A percentile compares a stretch with the other conserved stretches of the same genome.
phyloP scores from a whole-genome alignment of 2,329 filamentous ascomycete genomes.

The Colletotrichum kahawae region DNA sequence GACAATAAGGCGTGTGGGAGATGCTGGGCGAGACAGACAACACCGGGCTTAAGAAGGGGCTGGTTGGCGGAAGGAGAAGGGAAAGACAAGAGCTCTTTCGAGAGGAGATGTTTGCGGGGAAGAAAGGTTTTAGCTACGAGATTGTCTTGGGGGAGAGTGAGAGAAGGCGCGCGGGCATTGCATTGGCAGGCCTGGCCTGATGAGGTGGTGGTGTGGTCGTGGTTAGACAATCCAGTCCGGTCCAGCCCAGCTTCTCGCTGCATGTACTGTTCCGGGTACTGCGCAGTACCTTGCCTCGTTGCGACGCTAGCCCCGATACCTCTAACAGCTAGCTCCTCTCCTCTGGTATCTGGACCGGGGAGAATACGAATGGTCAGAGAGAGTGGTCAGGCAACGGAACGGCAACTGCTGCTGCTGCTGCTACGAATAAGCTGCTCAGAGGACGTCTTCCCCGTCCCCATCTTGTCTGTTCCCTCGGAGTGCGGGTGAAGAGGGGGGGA shows the following conservation, averaged over 20 bases:
- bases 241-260: conserved; percentile 2
- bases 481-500: not conserved
- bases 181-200: conserved; percentile 12
- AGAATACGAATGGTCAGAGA: not conserved
- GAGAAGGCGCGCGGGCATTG: not conserved
- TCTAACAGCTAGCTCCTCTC: not conserved
- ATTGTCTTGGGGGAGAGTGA: not conserved
- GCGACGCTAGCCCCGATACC: not conserved
- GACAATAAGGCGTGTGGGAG: conserved; percentile 9
- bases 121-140: conserved; percentile 22
- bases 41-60: not conserved
- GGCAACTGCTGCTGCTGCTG: not conserved
- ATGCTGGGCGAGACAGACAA: conserved; percentile 1
- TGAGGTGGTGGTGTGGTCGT: conserved; percentile 17
- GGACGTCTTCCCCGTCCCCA: not conserved
- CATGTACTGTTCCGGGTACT: not conserved
- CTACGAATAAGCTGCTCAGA: not conserved
- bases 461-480: not conserved
- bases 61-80: not conserved
- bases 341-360: not conserved
- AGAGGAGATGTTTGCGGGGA: conserved; percentile 19
- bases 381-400: not conserved
- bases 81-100: not conserved
- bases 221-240: conserved; percentile 15
- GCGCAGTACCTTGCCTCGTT: not conserved